A percentile compares a stretch with the other conserved stretches of the same genome.
These are phyloP conservation scores for Corinectria fuckeliana DNA, from an alignment of 2,329 filamentous ascomycete genomes.

Conservation along the genomic window DNA sequence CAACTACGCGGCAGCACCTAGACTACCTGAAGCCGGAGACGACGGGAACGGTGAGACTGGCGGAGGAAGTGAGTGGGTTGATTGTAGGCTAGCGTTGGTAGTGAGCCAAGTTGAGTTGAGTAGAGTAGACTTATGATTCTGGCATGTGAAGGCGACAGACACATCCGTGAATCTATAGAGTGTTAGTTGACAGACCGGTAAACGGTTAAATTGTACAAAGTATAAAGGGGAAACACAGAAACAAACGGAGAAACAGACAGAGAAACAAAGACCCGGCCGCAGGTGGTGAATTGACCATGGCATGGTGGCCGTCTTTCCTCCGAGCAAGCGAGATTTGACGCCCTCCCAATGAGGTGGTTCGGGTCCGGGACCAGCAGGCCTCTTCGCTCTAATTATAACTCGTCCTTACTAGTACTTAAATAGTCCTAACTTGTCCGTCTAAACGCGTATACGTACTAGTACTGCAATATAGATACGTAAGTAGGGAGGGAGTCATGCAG, in stretches of 20 bases:
- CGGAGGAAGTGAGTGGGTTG: conserved; percentile 18
- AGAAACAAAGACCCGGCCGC: not conserved
- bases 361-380: not conserved
- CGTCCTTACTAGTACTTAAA: not conserved
- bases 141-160: too few relatives aligned
- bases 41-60: conserved; percentile 21
- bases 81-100: not conserved
- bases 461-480: too few relatives aligned
- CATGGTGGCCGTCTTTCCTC: conserved; percentile 20
- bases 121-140: too few relatives aligned
- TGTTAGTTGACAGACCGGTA: too few relatives aligned
- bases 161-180: too few relatives aligned
- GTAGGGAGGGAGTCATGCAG: not conserved
- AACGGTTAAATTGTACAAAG: not conserved
- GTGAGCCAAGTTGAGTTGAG: too few relatives aligned
- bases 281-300: conserved; percentile 7
- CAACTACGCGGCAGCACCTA: conserved; percentile 8
- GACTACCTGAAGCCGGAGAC: conserved; percentile 31
- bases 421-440: too few relatives aligned
- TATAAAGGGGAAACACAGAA: not conserved
- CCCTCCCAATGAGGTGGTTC: conserved; percentile 12
- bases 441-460: too few relatives aligned
- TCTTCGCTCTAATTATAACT: not conserved
- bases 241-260: not conserved
- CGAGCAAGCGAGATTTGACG: conserved; percentile 36